phyloP scores from a whole-genome alignment of 768 basidiomycete species.

The Calocera cornea region DNA sequence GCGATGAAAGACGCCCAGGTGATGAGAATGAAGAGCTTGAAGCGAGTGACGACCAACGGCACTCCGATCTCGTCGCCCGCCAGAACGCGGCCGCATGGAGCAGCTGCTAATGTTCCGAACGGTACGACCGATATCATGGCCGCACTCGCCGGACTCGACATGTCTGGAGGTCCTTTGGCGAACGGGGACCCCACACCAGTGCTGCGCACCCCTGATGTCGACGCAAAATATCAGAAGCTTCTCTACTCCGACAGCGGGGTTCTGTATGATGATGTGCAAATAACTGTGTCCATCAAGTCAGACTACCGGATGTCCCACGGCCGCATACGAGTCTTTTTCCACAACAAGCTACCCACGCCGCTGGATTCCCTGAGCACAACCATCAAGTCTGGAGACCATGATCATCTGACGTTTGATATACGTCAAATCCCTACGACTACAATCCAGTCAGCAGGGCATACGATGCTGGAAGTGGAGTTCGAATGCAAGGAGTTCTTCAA shows the following conservation, averaged over 20 bases:
- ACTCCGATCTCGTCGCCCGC: constrained; percentile 18
- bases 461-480: constrained; percentile 84
- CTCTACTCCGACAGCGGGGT: constrained; percentile 72
- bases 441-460: constrained; percentile 71
- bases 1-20: constrained; percentile 67
- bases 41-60: constrained; percentile 29
- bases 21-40: constrained; percentile 36
- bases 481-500: constrained; percentile 86
- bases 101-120: constrained; percentile 26
- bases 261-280: constrained; percentile 87
- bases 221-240: constrained; percentile 81
- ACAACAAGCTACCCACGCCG: constrained; percentile 85
- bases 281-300: constrained; percentile 93
- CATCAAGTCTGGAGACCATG: constrained; percentile 55
- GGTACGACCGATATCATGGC: constrained; percentile 42
- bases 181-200: constrained; percentile 12
- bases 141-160: constrained; percentile 72
- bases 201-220: constrained; percentile 41
- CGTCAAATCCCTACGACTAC: constrained; percentile 79
- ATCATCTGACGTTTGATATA: constrained; percentile 68
- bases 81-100: constrained; percentile 22
- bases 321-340: constrained; percentile 85
- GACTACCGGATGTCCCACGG: constrained; percentile 92
- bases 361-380: constrained; percentile 83
- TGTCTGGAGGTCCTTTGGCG: constrained; percentile 26